Evolutionary conservation across 768 basidiomycete genomes (phyloP).

Genomic region (Russula abietina): DNA sequence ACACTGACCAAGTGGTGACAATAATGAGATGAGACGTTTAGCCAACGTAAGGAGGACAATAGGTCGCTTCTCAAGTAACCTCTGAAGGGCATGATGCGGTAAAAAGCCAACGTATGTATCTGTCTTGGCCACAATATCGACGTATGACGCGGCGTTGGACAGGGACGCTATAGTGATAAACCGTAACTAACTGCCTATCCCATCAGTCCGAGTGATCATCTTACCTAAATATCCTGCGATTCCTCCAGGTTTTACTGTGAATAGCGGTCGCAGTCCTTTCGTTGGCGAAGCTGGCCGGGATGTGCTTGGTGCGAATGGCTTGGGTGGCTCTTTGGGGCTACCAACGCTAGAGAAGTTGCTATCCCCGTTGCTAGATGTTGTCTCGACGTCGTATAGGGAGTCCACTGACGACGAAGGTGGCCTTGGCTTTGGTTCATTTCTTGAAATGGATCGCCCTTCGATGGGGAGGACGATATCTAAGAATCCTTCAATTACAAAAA

Average conservation of each 20-base stretch:
- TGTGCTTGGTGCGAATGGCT: slow-evolving; percentile 27
- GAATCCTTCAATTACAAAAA: slow-evolving; percentile 95
- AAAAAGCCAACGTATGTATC: slow-evolving; percentile 98
- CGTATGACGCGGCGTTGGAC: slow-evolving; percentile 88
- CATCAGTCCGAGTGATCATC: slow-evolving; percentile 26
- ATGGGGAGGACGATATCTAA: slow-evolving; percentile 81
- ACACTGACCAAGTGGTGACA: slow-evolving; percentile 80
- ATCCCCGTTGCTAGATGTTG: slow-evolving; percentile 16
- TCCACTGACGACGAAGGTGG: slow-evolving; percentile 15
- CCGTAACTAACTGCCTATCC: not conserved
- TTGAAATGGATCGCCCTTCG: slow-evolving; percentile 28
- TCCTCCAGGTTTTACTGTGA: slow-evolving; percentile 94
- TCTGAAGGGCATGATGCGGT: slow-evolving; percentile 80
- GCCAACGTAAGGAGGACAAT: slow-evolving; percentile 94
- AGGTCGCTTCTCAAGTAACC: slow-evolving; percentile 86
- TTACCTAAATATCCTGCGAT: slow-evolving; percentile 93
- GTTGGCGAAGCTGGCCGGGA: slow-evolving; percentile 34
- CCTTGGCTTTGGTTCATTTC: slow-evolving; percentile 14
- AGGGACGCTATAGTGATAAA: slow-evolving; percentile 59
- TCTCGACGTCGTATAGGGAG: slow-evolving; percentile 19
- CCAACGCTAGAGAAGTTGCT: slow-evolving; percentile 16
- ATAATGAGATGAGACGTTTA: slow-evolving; percentile 89
- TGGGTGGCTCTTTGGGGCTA: slow-evolving; percentile 13
- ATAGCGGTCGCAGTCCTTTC: slow-evolving; percentile 57
- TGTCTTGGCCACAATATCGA: slow-evolving; percentile 94